Conservation (phyloP, 805 yeast species). For the Candida rishiriensis region DNA sequence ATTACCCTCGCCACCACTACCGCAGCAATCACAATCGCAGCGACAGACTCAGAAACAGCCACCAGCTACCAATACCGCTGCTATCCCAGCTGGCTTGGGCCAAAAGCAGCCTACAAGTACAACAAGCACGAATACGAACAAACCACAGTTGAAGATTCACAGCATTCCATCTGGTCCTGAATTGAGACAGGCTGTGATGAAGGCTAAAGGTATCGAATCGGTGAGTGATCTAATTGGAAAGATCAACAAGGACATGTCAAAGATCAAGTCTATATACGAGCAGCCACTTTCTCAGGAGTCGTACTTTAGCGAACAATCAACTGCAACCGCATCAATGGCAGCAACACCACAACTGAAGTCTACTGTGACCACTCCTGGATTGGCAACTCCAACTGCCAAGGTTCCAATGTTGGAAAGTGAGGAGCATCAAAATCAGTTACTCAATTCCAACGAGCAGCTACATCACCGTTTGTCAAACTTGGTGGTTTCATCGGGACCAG, state of each 20-base stretch:
- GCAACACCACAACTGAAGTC: background rate
- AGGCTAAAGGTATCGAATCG: constrained; percentile 71
- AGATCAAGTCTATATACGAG: constrained; percentile 25
- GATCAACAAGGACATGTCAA: constrained; percentile 46
- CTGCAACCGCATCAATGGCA: background rate
- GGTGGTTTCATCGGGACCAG: background rate
- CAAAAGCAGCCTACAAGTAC: too few relatives aligned
- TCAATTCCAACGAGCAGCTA: too few relatives aligned
- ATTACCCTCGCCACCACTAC: too few relatives aligned
- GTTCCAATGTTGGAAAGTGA: too few relatives aligned
- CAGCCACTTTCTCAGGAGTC: constrained; percentile 6
- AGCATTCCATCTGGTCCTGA: constrained; percentile 51
- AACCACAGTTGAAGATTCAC: constrained; percentile 25
- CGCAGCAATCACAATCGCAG: background rate
- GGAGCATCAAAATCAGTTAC: too few relatives aligned
- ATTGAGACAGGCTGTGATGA: constrained; percentile 57
- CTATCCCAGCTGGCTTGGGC: background rate
- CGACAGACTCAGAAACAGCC: constrained; percentile 1
- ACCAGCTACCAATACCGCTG: background rate
- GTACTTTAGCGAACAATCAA: background rate
- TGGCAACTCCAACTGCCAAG: background rate
- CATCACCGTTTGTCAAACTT: too few relatives aligned
- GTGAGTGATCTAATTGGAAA: constrained; percentile 63
- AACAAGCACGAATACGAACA: background rate
- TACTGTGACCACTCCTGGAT: background rate